Evolutionary conservation across 2,329 filamentous ascomycete species (phyloP), one percentile per base, ranked within the genome.

Genomic region (Botryosphaeria dothidea): DNA sequence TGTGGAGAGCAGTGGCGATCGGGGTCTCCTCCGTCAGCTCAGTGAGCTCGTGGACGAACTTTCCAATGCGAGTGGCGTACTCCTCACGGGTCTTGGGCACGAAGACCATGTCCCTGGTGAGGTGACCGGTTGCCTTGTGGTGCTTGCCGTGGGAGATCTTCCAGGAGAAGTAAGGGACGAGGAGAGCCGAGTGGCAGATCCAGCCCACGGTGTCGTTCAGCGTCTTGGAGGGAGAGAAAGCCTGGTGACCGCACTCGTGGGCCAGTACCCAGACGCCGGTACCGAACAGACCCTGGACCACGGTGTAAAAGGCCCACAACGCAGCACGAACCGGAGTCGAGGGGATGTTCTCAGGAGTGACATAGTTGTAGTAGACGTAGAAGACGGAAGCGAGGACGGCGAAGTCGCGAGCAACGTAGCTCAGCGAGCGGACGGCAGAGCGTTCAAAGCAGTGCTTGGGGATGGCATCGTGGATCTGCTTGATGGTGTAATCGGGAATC

Each of bases 81-180:
- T 91, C 82, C 70, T 95, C 88, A 66, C 93, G 90, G 64, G 93
- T 97, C 81, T 92, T 92, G 67, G 95, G 95, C n/a, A 98, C 85
- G 78, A 97, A 98, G 68, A 98, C 95, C 95, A 99, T 99, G 81
- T 99, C 95, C 71, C 94, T 92, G 82, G 96, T 93, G 82, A 99
- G 89, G 85, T 99, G 88, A 73, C 93, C 95, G 43, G 95, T 99
- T 69, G 93, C 93, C 87, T 98, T 98, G 91, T 99, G 95, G 85
- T 99, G 95, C 88, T 97, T 97, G 84, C 92, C 91, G 83, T 99
- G 95, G 70, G 93, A 97, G 81, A 98, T 93, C 84, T 99, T 96
- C 95, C 95, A 99, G 77, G 92, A 96, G 84, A 97, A 99, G 84
- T 98, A 99, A 23, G 95, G 95, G 56, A 99, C 94, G 65, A 97